Percentiles rank a stretch among this genome's conserved stretches.
Evolutionary conservation across 2,329 filamentous ascomycete species (phyloP).

Genomic region (Aspergillus sp.): DNA sequence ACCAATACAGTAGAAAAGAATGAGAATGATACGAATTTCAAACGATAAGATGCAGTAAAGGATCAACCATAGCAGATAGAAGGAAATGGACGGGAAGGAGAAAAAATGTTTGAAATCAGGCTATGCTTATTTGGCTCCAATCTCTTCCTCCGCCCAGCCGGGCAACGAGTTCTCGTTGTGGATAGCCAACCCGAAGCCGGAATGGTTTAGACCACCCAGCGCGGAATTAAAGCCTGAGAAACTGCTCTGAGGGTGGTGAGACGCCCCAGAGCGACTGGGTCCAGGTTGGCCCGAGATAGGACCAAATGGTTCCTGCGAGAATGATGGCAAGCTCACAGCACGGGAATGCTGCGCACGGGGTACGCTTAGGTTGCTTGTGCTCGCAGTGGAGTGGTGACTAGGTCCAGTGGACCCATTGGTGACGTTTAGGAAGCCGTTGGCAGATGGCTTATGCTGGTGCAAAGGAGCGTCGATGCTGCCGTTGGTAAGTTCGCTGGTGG

Average conservation of each 20-base stretch:
- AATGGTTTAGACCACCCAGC: constrained; percentile 58
- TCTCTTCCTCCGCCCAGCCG: constrained; percentile 65
- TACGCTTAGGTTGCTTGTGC: constrained; percentile 55
- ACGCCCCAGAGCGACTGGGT: constrained; percentile 35
- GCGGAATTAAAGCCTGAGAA: constrained; percentile 61
- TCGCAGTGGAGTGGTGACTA: constrained; percentile 69
- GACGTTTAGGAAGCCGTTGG: constrained; percentile 59
- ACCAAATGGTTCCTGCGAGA: constrained; percentile 60
- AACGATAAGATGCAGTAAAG: constrained; percentile 18
- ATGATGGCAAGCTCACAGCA: constrained; percentile 82
- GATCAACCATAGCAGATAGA: constrained; percentile 24
- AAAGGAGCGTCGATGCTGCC: constrained; percentile 50
- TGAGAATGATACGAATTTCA: constrained; percentile 17
- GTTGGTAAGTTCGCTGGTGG: constrained; percentile 61
- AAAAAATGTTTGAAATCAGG: constrained; percentile 18
- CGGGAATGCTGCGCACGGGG: constrained; percentile 67
- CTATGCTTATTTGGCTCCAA: constrained; percentile 52
- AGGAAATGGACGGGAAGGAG: constrained; percentile 21
- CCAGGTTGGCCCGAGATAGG: constrained; percentile 37
- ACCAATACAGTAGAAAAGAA: constrained; percentile 28
- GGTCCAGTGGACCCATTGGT: constrained; percentile 64
- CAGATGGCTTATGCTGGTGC: constrained; percentile 61
- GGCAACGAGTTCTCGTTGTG: constrained; percentile 58
- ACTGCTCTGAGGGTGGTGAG: constrained; percentile 49
- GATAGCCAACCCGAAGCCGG: constrained; percentile 60